Evolutionary conservation across 495 filamentous ascomycete species (phyloP).

Genomic region (Tuber magnatum): DNA sequence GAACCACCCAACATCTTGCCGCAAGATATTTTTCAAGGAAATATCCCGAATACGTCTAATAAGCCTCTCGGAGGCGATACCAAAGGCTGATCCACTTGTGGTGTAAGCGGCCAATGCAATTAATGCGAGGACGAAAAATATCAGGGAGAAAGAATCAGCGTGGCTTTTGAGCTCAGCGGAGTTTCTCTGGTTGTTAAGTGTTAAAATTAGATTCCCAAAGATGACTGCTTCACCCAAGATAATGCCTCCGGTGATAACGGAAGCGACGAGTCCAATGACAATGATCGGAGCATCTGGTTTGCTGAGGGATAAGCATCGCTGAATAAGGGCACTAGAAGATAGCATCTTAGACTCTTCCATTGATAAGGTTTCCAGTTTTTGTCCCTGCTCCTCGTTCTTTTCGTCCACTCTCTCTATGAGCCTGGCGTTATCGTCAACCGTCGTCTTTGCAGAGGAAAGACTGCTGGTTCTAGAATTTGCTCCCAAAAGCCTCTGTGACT

Average conservation of each 20-base stretch:
- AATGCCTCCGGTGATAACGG: conserved; percentile 45
- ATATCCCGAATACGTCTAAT: conserved; percentile 45
- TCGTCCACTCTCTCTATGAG: conserved; percentile 3
- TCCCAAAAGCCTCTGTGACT: conserved; percentile 33
- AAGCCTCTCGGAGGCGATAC: conserved; percentile 47
- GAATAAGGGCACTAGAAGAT: conserved; percentile 13
- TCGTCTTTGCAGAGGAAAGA: conserved; percentile 30
- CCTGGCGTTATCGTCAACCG: conserved; percentile 17
- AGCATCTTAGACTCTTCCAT: neutral
- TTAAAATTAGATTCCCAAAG: conserved; percentile 49
- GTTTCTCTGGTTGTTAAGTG: conserved; percentile 38
- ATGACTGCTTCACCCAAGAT: conserved; percentile 48
- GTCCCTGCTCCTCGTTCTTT: neutral
- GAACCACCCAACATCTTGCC: conserved; percentile 50
- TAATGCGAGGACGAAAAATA: conserved; percentile 52
- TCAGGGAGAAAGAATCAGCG: conserved; percentile 48
- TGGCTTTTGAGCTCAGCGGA: conserved; percentile 31
- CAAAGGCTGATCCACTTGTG: conserved; percentile 47
- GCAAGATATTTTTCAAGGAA: conserved; percentile 48
- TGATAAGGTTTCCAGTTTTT: neutral
- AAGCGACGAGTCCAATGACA: conserved; percentile 36
- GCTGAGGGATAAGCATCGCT: conserved; percentile 27
- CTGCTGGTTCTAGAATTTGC: conserved; percentile 24
- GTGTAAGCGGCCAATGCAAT: conserved; percentile 47
- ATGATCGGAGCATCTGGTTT: conserved; percentile 32